Conservation (phyloP, 208 protist species). For the Borovskyia barvae region DNA sequence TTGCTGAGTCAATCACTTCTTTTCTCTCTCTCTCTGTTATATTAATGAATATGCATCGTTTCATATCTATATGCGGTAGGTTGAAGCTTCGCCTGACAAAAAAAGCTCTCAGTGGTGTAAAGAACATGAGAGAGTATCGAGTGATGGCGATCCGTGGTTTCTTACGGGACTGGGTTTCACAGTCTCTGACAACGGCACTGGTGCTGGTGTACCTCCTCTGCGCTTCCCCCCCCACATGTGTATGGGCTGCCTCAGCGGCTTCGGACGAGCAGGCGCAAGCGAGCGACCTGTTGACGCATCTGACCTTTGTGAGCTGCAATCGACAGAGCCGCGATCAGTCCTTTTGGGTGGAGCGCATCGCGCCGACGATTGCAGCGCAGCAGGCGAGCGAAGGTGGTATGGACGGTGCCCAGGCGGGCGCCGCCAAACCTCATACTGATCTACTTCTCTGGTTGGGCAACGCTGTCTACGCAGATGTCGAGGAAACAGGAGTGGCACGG, state of each 20-base stretch:
- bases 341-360: conserved; percentile 51
- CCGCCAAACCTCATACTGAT: conserved; percentile 28
- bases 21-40: background rate
- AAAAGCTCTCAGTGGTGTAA: no score
- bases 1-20: background rate
- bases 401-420: background rate
- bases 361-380: conserved; percentile 11
- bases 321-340: conserved; percentile 50
- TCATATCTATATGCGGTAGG: background rate
- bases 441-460: conserved; percentile 77
- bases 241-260: background rate
- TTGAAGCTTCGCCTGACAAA: no score
- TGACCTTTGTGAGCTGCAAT: conserved; percentile 76
- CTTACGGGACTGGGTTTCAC: background rate
- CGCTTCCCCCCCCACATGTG: background rate
- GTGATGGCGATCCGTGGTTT: background rate
- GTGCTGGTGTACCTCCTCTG: background rate
- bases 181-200: background rate
- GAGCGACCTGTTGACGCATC: conserved; percentile 28
- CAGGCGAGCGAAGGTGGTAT: background rate
- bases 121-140: no score
- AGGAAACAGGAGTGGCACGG: conserved; percentile 22
- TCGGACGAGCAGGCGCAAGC: background rate
- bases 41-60: background rate
- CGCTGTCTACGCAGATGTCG: conserved; percentile 61